These are phyloP conservation scores for Polychytrium aggregatum DNA, from an alignment of 192 early-diverging fungal species.

Conservation along the genomic window DNA sequence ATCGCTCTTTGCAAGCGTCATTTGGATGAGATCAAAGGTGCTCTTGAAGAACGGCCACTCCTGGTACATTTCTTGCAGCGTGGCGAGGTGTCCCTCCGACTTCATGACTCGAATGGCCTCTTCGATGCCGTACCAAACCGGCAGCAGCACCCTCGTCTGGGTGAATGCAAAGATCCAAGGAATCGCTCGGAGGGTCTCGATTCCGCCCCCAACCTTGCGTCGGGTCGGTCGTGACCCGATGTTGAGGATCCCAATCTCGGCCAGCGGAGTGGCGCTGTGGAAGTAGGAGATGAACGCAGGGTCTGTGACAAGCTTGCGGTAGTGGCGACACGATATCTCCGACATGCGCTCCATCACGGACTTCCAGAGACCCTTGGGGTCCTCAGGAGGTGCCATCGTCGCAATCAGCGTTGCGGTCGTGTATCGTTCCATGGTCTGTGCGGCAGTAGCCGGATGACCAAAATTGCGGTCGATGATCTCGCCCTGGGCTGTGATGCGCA, in stretches of 20 bases:
- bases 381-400: constrained; percentile 13
- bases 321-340: constrained; percentile 14
- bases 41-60: constrained; percentile 26
- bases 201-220: constrained; percentile 14
- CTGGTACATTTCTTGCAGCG: constrained; percentile 20
- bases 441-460: constrained; percentile 16
- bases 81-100: constrained; percentile 8
- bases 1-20: constrained; percentile 16
- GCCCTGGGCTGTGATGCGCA: constrained; percentile 26
- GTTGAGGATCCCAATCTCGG: constrained; percentile 19
- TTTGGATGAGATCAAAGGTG: constrained; percentile 16
- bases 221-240: constrained; percentile 21
- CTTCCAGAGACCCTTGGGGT: constrained; percentile 19
- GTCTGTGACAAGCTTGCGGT: constrained; percentile 17
- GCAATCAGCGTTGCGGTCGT: constrained; percentile 24
- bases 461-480: constrained; percentile 27
- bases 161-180: constrained; percentile 30
- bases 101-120: constrained; percentile 12
- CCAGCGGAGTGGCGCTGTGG: constrained; percentile 13
- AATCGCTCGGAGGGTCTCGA: constrained; percentile 23
- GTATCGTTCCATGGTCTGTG: constrained; percentile 24
- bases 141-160: constrained; percentile 17
- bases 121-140: constrained; percentile 22
- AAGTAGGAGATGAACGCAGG: constrained; percentile 20
- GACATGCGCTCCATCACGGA: constrained; percentile 11